These are phyloP conservation scores for Halenospora varia DNA, from an alignment of 495 filamentous ascomycete genomes.

Conservation along the genomic window DNA sequence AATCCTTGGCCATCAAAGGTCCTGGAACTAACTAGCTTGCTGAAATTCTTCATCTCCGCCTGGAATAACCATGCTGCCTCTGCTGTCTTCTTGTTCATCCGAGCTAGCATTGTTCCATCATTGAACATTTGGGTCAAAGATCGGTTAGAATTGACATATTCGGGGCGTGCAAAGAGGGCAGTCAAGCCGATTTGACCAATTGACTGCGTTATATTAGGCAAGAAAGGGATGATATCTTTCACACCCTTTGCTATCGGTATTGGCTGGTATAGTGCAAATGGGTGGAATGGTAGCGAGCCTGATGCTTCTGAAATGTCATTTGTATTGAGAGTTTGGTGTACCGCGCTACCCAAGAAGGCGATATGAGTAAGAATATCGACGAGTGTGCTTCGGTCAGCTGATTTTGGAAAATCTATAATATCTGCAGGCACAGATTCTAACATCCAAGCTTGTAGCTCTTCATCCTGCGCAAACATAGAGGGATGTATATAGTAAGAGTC, in stretches of 20 bases:
- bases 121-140: constrained; percentile 31
- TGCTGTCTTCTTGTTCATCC: constrained; percentile 17
- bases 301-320: constrained; percentile 23
- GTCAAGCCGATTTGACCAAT: constrained; percentile 24
- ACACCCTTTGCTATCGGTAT: constrained; percentile 31
- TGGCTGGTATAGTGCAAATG: constrained; percentile 29
- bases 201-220: constrained; percentile 25
- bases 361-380: constrained; percentile 34
- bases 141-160: constrained; percentile 19
- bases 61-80: constrained; percentile 16
- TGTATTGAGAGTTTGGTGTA: constrained; percentile 33
- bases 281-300: constrained; percentile 32
- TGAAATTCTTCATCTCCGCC: constrained; percentile 26
- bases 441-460: constrained; percentile 33
- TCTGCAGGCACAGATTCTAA: constrained; percentile 22
- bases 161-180: constrained; percentile 27
- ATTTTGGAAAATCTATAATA: constrained; percentile 28
- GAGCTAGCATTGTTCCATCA: constrained; percentile 20
- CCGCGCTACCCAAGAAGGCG: constrained; percentile 19
- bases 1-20: constrained; percentile 32
- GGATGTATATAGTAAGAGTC: constrained; percentile 30
- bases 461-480: constrained; percentile 20
- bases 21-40: constrained; percentile 22
- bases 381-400: constrained; percentile 18
- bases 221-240: constrained; percentile 23